These are phyloP conservation scores for Pulveroboletus ravenelii DNA, from an alignment of 768 basidiomycete genomes.

Conservation along the genomic window DNA sequence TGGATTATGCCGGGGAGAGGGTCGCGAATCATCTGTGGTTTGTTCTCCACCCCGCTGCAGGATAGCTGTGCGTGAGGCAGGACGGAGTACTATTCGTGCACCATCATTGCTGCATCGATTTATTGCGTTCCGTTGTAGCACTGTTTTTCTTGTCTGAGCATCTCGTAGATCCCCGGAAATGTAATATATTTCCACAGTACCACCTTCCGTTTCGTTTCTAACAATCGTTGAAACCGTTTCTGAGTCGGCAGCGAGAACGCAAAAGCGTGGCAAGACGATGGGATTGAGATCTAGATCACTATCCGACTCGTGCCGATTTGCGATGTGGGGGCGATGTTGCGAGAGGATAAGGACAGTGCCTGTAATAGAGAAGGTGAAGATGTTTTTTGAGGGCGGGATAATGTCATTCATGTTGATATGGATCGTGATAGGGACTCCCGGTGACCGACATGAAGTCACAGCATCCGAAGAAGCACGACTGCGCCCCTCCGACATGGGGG, in stretches of 20 bases:
- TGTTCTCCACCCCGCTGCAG: slow-evolving; percentile 19
- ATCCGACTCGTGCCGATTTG: slow-evolving; percentile 21
- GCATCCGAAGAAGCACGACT: slow-evolving; percentile 38
- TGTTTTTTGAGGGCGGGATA: slow-evolving; percentile 56
- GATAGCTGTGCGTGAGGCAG: slow-evolving; percentile 25
- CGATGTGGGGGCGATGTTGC: slow-evolving; percentile 29
- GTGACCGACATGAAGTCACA: slow-evolving; percentile 33
- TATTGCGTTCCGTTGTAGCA: slow-evolving; percentile 54
- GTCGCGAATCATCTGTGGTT: slow-evolving; percentile 16
- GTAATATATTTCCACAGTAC: slow-evolving; percentile 59
- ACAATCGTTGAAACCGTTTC: slow-evolving; percentile 57
- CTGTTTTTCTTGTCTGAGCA: slow-evolving; percentile 59
- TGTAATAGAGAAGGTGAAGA: slow-evolving; percentile 60
- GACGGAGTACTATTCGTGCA: slow-evolving; percentile 52
- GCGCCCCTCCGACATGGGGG: slow-evolving; percentile 28
- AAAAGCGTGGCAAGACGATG: slow-evolving; percentile 64
- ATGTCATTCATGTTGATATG: slow-evolving; percentile 81
- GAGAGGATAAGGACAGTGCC: slow-evolving; percentile 62
- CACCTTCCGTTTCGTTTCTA: slow-evolving; percentile 51
- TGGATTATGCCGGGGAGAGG: slow-evolving; percentile 21
- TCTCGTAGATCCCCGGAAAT: slow-evolving; percentile 53
- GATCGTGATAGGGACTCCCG: slow-evolving; percentile 61
- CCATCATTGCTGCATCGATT: slow-evolving; percentile 62
- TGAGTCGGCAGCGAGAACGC: slow-evolving; percentile 60
- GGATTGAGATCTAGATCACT: slow-evolving; percentile 40